Percentiles rank a stretch among this genome's conserved stretches.
Conservation (phyloP, 331 rosid genomes). For the Arachis monticola region DNA sequence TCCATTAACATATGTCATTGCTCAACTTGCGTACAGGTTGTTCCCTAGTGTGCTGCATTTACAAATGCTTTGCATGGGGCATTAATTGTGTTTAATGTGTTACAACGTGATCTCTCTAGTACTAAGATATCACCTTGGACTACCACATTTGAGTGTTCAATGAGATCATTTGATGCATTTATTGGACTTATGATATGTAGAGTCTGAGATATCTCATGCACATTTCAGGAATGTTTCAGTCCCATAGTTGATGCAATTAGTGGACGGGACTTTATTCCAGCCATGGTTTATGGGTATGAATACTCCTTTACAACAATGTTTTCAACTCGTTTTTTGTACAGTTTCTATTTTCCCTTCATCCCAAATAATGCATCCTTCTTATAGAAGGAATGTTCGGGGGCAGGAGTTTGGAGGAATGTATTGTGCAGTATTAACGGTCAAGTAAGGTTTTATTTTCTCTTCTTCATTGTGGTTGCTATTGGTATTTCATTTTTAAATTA, state of each 20-base stretch:
- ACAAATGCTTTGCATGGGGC: too few relatives aligned
- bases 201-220: constrained; percentile 3
- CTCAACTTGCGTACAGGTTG: too few relatives aligned
- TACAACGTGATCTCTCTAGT: too few relatives aligned
- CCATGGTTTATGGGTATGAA: constrained; percentile 95
- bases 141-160: not conserved
- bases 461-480: not conserved
- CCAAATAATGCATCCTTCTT: constrained; percentile 29
- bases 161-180: constrained; percentile 9
- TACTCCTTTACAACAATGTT: constrained; percentile 23
- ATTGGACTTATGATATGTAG: constrained; percentile 23
- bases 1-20: too few relatives aligned
- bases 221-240: constrained; percentile 87
- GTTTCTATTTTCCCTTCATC: constrained; percentile 16
- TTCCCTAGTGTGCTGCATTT: too few relatives aligned
- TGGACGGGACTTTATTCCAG: constrained; percentile 94
- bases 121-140: too few relatives aligned
- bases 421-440: constrained; percentile 82
- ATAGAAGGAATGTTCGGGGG: constrained; percentile 82
- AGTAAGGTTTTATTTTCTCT: constrained; percentile 61
- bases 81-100: too few relatives aligned
- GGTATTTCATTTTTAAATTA: constrained; percentile 21
- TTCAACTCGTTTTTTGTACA: constrained; percentile 25
- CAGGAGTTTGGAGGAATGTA: constrained; percentile 97
- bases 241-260: constrained; percentile 83